These are phyloP conservation scores for Oemleria cerasiformis DNA, from an alignment of 306 rosid genomes.

Conservation along the genomic window DNA sequence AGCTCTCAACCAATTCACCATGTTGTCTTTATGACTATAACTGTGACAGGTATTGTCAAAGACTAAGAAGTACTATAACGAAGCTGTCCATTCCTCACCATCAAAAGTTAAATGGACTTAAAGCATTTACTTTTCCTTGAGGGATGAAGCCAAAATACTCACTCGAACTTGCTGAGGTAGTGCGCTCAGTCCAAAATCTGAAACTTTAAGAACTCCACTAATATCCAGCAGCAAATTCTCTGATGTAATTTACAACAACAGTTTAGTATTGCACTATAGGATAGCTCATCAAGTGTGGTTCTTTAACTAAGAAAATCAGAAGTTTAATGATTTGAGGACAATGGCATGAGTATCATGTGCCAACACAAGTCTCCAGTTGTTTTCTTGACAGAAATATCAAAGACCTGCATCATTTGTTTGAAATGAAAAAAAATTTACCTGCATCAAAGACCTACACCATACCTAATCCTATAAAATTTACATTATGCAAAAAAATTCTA, in stretches of 20 bases:
- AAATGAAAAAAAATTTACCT: no score
- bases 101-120: slow-evolving; percentile 4
- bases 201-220: slow-evolving; percentile 72
- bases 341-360: no score
- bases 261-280: not conserved
- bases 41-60: not conserved
- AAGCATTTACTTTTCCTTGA: not conserved
- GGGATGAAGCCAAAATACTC: slow-evolving; percentile 38
- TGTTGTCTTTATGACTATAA: not conserved
- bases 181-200: slow-evolving; percentile 96
- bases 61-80: not conserved
- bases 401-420: no score
- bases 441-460: no score
- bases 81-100: not conserved
- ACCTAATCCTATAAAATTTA: no score
- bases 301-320: no score
- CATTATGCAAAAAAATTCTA: no score
- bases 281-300: not conserved
- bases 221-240: slow-evolving; percentile 85
- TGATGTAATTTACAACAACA: slow-evolving; percentile 46
- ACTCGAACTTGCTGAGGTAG: slow-evolving; percentile 94
- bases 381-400: no score
- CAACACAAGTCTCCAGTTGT: no score
- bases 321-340: no score
- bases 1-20: not conserved